A percentile compares a stretch with the other conserved stretches of the same genome.
These are phyloP conservation scores for Annulohypoxylon bovei DNA, from an alignment of 495 filamentous ascomycete genomes.

Conservation along the genomic window DNA sequence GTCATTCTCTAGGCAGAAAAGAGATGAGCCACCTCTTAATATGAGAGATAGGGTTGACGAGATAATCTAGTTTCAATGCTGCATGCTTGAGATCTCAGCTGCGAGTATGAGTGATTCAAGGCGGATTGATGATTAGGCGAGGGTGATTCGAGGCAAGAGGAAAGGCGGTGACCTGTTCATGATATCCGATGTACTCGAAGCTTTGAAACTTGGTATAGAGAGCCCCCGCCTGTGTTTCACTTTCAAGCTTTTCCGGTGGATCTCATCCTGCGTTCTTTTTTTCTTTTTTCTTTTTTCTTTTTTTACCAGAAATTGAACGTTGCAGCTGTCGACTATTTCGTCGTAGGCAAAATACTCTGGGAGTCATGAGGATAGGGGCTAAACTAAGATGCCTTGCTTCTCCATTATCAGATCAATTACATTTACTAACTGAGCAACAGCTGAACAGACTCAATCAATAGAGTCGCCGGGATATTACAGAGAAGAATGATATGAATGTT, in stretches of 20 bases:
- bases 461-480: no score
- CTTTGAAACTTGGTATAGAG: neutral
- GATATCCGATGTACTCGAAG: no score
- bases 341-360: neutral
- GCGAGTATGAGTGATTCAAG: conserved; percentile 3
- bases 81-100: neutral
- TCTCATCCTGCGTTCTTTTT: neutral
- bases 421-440: no score
- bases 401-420: no score
- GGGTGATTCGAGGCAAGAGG: neutral
- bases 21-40: neutral
- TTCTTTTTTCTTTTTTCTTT: no score
- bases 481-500: no score
- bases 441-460: no score
- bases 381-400: no score
- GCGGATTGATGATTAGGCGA: neutral
- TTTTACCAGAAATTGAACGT: neutral
- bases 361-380: no score
- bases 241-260: neutral
- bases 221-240: neutral
- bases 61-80: neutral
- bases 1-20: conserved; percentile 1
- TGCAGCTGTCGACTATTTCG: neutral
- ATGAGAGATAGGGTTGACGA: neutral
- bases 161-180: neutral